Evolutionary conservation across 2,329 filamentous ascomycete species (phyloP).

Genomic region (Fusarium humuli): DNA sequence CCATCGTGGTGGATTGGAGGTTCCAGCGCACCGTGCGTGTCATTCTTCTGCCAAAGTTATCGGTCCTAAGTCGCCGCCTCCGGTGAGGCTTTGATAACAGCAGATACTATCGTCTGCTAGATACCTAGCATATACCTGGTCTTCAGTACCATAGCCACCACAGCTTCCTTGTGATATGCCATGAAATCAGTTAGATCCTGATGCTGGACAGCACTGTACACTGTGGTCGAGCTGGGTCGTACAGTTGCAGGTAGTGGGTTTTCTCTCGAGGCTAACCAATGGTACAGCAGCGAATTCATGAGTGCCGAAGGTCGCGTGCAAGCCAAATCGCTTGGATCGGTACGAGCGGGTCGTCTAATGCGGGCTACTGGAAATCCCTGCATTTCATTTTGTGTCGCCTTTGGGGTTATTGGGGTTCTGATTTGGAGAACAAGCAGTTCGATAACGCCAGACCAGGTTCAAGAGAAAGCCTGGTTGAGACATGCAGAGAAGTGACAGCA

Average conservation of each 20-base stretch:
- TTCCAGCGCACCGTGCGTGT: constrained; percentile 28
- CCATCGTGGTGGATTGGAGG: constrained; percentile 30
- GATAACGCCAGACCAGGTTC: background rate
- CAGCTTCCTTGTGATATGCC: background rate
- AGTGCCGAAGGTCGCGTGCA: constrained; percentile 47
- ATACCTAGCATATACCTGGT: background rate
- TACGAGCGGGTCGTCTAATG: constrained; percentile 39
- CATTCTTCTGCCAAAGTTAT: constrained; percentile 35
- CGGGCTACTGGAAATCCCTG: constrained; percentile 44
- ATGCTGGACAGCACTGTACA: constrained; percentile 3
- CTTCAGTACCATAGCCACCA: background rate
- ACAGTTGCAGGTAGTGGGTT: constrained; percentile 3
- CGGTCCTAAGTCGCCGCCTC: constrained; percentile 38
- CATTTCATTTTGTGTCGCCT: constrained; percentile 39
- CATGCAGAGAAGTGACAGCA: constrained; percentile 15
- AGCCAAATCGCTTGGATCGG: constrained; percentile 47
- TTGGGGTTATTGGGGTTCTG: constrained; percentile 33
- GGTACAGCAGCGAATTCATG: constrained; percentile 16
- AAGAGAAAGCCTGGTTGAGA: constrained; percentile 10
- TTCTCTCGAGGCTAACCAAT: constrained; percentile 15
- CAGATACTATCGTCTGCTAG: constrained; percentile 9
- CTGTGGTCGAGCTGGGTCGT: constrained; percentile 1
- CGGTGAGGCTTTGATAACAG: constrained; percentile 32
- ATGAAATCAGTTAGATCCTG: background rate
- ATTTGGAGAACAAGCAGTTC: constrained; percentile 24